Evolutionary conservation across 176 grass and related monocot species (phyloP), one percentile per base, ranked within the genome.

Genomic region (Phragmites australis): DNA sequence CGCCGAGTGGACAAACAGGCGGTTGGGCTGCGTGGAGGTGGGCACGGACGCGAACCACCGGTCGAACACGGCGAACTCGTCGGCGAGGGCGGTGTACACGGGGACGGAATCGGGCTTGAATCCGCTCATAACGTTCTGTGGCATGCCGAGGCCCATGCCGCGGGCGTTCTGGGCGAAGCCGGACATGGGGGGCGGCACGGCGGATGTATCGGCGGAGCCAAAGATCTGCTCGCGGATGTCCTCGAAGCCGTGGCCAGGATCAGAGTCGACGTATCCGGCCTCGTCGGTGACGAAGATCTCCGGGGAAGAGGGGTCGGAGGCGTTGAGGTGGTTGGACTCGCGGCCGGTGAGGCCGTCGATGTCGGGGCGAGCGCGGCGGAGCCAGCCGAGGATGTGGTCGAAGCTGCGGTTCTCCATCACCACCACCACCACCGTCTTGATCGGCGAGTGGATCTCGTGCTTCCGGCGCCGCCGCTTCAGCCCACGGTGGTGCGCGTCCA

Each of bases 331-430:
- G 83, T 97, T 97, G n/a, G 88, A 97, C 86, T 97, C 92, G n/a
- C 1, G 4, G 41, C 92, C 92, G 16, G 90, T 94, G 81, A 97
- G 88, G 30, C 95, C 95, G 65, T 97, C 92, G 82, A 94, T 94
- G 77, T 97, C 90, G 21, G 90, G 83, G n/a, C 90, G 88, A 32
- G 19, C 17, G 56, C 75, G 68, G 59, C 77, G 72, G 8, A 97
- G 83, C 95, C 92, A 97, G 5, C 95, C 95, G 16, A 97, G 88
- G 80, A 97, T 82, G 65, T 97, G 95, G 61, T 97, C 92, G 81
- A 97, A 97, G 85, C 92, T 94, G n/a, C 95, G 92, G 74, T 97
- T 97, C 95, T 97, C 92, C 95, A 97, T 97, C 9, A 92, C 89
- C 3, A 97, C 63, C 21, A 97, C 90, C 19, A 97, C 95, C 51